These are phyloP conservation scores for Colletotrichum acutatum DNA, from an alignment of 2,329 filamentous ascomycete genomes.

Conservation along the genomic window DNA sequence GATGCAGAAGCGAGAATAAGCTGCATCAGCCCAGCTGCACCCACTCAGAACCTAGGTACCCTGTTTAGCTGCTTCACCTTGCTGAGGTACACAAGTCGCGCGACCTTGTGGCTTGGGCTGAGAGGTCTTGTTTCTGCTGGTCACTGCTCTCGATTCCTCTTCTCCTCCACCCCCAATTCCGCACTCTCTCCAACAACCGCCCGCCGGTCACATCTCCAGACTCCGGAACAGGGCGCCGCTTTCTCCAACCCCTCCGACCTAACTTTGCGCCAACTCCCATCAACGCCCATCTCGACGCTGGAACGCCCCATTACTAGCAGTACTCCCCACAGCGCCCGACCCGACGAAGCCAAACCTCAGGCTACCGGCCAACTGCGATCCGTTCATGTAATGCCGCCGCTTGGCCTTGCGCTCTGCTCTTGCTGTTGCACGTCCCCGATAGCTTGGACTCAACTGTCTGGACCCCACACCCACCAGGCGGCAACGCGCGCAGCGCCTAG, in stretches of 20 bases:
- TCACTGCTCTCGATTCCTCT: constrained; percentile 7
- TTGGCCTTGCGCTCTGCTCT: constrained; percentile 31
- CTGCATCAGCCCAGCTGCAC: constrained; percentile 31
- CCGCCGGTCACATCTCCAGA: constrained; percentile 9
- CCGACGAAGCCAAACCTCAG: constrained; percentile 8
- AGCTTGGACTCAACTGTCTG: constrained; percentile 34
- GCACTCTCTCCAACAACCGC: neutral
- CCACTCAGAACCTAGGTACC: constrained; percentile 24
- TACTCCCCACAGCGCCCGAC: constrained; percentile 13
- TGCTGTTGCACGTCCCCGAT: constrained; percentile 29
- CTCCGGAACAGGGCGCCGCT: constrained; percentile 2
- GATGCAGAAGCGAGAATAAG: constrained; percentile 35
- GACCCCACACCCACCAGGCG: constrained; percentile 35
- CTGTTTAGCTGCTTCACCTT: constrained; percentile 3
- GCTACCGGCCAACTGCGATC: constrained; percentile 18
- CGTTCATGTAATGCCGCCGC: constrained; percentile 33
- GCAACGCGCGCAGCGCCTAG: constrained; percentile 36
- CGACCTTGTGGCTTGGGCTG: neutral
- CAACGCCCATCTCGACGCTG: constrained; percentile 1
- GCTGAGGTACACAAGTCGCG: constrained; percentile 21
- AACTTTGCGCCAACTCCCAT: constrained; percentile 24
- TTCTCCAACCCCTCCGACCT: constrained; percentile 9
- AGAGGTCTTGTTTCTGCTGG: neutral
- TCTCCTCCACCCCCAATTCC: constrained; percentile 5
- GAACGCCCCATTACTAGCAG: constrained; percentile 14